Evolutionary conservation across 2,329 filamentous ascomycete species (phyloP).

Genomic region (Endocalyx cinctus): DNA sequence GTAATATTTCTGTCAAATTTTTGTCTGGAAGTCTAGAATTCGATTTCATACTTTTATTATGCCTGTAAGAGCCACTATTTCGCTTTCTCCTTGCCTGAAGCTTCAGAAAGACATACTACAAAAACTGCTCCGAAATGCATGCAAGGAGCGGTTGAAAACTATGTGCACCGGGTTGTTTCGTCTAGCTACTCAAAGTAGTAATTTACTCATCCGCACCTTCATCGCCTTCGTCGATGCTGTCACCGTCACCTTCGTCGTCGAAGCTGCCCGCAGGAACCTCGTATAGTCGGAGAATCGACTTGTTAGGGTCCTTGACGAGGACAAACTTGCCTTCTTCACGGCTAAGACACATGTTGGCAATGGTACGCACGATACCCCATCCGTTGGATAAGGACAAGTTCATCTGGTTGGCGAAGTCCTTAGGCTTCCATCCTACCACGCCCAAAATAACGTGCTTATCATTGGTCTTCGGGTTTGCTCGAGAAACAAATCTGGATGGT

Average conservation of each 20-base stretch:
- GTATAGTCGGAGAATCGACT: conserved; percentile 89
- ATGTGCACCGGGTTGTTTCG: not conserved
- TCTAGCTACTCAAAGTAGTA: no score
- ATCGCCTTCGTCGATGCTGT: conserved; percentile 53
- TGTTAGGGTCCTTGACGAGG: conserved; percentile 89
- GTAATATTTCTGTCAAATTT: not conserved
- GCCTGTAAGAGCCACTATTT: not conserved
- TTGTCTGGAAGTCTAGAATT: not conserved
- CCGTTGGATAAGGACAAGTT: conserved; percentile 95
- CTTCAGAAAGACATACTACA: not conserved
- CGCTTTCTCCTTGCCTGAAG: not conserved
- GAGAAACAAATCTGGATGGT: conserved; percentile 76
- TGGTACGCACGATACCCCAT: conserved; percentile 98
- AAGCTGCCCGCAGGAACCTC: conserved; percentile 83
- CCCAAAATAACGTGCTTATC: conserved; percentile 94
- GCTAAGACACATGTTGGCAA: conserved; percentile 87
- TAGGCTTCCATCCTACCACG: conserved; percentile 95
- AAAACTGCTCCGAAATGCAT: not conserved
- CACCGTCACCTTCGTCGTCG: conserved; percentile 81
- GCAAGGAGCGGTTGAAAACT: not conserved
- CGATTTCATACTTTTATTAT: not conserved
- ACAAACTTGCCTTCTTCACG: conserved; percentile 78
- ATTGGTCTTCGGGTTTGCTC: conserved; percentile 84
- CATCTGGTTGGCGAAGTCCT: conserved; percentile 97
- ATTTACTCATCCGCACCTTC: conserved; percentile 27